These are phyloP conservation scores for Erythrophleum fordii DNA, from an alignment of 306 rosid species.

Conservation along the genomic window DNA sequence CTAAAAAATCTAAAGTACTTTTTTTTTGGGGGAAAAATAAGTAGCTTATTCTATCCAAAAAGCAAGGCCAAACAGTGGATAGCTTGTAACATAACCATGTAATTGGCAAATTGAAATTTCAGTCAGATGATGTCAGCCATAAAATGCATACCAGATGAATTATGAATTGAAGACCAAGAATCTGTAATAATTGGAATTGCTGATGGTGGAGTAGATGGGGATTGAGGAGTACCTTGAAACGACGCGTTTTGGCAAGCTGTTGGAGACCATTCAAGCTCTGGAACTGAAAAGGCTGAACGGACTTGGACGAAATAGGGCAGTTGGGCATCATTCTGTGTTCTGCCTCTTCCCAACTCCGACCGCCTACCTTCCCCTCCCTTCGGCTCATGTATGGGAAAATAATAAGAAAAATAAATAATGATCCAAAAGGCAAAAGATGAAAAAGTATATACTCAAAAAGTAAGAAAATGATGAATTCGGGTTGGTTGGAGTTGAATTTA, in stretches of 20 bases:
- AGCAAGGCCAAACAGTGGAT: too few relatives aligned
- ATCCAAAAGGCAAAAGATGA: too few relatives aligned
- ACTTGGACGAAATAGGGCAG: constrained; percentile 54
- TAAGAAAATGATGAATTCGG: too few relatives aligned
- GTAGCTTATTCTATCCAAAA: too few relatives aligned
- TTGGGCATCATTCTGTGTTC: constrained; percentile 53
- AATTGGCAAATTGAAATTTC: not conserved
- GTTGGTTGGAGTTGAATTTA: too few relatives aligned
- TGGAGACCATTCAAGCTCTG: constrained; percentile 71
- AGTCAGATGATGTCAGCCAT: not conserved
- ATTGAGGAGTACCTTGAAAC: constrained; percentile 60
- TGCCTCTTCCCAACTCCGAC: not conserved
- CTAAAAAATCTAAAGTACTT: too few relatives aligned
- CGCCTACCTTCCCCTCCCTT: not conserved
- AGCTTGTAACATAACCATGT: not conserved
- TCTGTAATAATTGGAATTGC: not conserved
- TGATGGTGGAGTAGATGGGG: not conserved
- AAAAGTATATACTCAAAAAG: too few relatives aligned
- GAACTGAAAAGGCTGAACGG: constrained; percentile 50
- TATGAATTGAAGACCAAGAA: not conserved
- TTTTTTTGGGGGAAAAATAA: too few relatives aligned
- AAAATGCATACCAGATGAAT: not conserved
- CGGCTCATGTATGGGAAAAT: too few relatives aligned
- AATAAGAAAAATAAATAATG: too few relatives aligned
- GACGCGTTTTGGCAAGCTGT: constrained; percentile 68